phyloP scores from a whole-genome alignment of 139 green algal species.

The Micractinium sp. region DNA sequence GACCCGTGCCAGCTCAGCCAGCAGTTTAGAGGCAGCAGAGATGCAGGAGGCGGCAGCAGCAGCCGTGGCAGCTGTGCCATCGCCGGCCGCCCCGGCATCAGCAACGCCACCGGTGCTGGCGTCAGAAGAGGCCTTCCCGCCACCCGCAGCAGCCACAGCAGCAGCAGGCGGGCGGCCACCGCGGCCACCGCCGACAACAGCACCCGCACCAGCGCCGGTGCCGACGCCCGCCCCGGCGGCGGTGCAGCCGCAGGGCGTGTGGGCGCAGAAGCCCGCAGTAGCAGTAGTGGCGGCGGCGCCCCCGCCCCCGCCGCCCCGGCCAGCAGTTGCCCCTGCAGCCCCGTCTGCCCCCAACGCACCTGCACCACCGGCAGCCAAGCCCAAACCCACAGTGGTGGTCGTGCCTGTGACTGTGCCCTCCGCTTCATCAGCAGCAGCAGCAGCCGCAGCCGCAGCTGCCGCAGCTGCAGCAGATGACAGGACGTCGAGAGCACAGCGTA shows the following conservation, averaged over 20 bases:
- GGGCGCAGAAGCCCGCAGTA: conserved; percentile 10
- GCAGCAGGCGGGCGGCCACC: conserved; percentile 1
- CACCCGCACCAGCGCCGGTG: not conserved
- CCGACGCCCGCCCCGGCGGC: not conserved
- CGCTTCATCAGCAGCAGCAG: not conserved
- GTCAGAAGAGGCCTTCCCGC: conserved; percentile 19
- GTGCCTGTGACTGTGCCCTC: not conserved
- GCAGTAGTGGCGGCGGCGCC: not conserved
- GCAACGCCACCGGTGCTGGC: not conserved
- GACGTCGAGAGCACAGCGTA: conserved; percentile 73
- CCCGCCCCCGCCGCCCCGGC: not conserved
- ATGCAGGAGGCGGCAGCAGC: conserved; percentile 7
- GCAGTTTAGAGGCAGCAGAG: conserved; percentile 30
- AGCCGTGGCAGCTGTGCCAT: not conserved
- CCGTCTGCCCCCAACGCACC: too few species aligned
- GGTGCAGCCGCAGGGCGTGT: conserved; percentile 13
- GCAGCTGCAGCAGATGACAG: conserved; percentile 19
- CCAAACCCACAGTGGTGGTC: not conserved
- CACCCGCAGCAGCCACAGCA: not conserved
- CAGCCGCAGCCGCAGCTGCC: not conserved
- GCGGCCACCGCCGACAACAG: not conserved
- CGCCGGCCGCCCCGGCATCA: not conserved
- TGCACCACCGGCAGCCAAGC: not conserved
- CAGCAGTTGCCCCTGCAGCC: not conserved
- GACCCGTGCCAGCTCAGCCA: conserved; percentile 24